A percentile compares a stretch with the other conserved stretches of the same genome.
phyloP scores from a whole-genome alignment of 768 basidiomycete species.

The Pulveroboletus frians region DNA sequence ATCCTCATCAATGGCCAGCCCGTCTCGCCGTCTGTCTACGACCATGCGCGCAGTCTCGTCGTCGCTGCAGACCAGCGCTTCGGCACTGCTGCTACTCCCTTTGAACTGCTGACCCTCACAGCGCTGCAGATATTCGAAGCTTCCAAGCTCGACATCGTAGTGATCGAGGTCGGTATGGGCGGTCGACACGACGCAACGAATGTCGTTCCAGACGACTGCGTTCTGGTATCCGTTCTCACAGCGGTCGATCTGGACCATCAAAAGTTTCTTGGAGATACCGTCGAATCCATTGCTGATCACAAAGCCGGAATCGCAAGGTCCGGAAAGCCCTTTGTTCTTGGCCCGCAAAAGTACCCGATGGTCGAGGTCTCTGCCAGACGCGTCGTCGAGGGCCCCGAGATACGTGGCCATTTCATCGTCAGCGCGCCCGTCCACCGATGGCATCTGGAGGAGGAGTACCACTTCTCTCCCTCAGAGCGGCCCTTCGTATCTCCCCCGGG shows the following conservation, averaged over 20 bases:
- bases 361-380: conserved; percentile 43
- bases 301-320: conserved; percentile 77
- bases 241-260: conserved; percentile 93
- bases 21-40: conserved; percentile 47
- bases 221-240: conserved; percentile 79
- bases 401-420: conserved; percentile 40
- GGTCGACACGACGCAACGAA: conserved; percentile 93
- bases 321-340: conserved; percentile 61
- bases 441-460: conserved; percentile 31
- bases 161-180: conserved; percentile 95
- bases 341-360: conserved; percentile 49
- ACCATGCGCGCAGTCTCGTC: conserved; percentile 41
- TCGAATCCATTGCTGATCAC: conserved; percentile 69
- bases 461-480: conserved; percentile 30
- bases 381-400: conserved; percentile 34
- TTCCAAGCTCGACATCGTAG: conserved; percentile 66
- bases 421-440: conserved; percentile 32
- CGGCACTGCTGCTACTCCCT: conserved; percentile 53
- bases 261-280: conserved; percentile 74
- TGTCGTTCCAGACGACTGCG: conserved; percentile 60
- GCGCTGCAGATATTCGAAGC: conserved; percentile 75
- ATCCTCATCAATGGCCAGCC: conserved; percentile 62
- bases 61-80: conserved; percentile 42
- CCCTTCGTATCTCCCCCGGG: conserved; percentile 34
- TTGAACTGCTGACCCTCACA: conserved; percentile 82